Conservation (phyloP, 176 grass and related monocot genomes). For the Eragrostis curvula region DNA sequence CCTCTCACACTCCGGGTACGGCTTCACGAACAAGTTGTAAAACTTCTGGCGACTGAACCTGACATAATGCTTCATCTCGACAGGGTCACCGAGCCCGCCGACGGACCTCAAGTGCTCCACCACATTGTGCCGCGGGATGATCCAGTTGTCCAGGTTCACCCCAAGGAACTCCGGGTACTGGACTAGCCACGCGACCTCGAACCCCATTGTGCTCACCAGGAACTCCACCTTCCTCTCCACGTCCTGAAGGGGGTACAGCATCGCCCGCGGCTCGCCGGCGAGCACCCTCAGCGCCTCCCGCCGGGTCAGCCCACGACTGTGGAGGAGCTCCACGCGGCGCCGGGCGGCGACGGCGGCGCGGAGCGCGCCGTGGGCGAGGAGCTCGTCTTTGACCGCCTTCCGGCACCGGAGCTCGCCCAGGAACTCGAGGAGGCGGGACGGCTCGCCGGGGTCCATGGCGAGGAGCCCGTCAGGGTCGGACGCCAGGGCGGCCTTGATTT, state of each 20-base stretch:
- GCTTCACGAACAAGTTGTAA: constrained; percentile 90
- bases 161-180: constrained; percentile 82
- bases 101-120: constrained; percentile 58
- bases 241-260: constrained; percentile 65
- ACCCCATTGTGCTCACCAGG: constrained; percentile 61
- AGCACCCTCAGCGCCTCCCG: constrained; percentile 78
- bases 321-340: constrained; percentile 69
- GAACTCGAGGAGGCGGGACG: constrained; percentile 55
- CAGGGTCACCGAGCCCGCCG: constrained; percentile 54
- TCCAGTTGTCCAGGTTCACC: constrained; percentile 76
- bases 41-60: constrained; percentile 73
- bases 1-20: constrained; percentile 78
- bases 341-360: constrained; percentile 49
- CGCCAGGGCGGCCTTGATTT: constrained; percentile 50
- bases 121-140: constrained; percentile 80
- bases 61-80: constrained; percentile 88
- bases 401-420: constrained; percentile 71
- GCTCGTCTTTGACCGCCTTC: constrained; percentile 44
- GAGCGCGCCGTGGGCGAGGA: constrained; percentile 57
- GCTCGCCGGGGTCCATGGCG: constrained; percentile 66
- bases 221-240: constrained; percentile 80
- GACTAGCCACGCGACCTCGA: constrained; percentile 64
- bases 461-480: constrained; percentile 58
- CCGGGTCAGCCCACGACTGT: constrained; percentile 62
- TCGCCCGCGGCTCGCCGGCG: constrained; percentile 60